Evolutionary conservation across 2,329 filamentous ascomycete species (phyloP), one percentile per base, ranked within the genome.

Genomic region (Alternaria triticina): DNA sequence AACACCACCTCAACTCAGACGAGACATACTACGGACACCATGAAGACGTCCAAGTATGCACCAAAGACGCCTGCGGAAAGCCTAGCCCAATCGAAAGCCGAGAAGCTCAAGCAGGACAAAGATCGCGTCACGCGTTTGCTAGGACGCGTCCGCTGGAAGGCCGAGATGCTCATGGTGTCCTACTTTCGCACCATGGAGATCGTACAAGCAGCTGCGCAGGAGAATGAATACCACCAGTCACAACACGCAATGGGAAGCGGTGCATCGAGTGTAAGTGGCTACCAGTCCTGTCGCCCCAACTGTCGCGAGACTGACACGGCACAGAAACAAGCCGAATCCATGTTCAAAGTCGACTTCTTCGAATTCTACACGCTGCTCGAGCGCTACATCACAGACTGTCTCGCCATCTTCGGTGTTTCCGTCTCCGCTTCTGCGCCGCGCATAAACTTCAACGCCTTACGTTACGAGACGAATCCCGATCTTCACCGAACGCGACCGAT

Each of bases 291-390:
- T 7, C 6, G 30, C 11, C 22, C 30, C 27, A 25, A 1, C 23
- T 17, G 13, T 47, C 23, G 11, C 27, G 13, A 33, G 6, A 61
- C 60, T 72, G 58, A 69, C 59, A n/a, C 22, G 6, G 33, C 44
- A 30, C 60, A 75, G 74, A 70, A 70, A 33, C 71, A 76, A 63
- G 76, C 75, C n/a, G 76, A 79, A 50, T 71, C 76, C 15, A 92
- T 92, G 84, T 93, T 93, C 82, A 92, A 93, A 76, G 84, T 93
- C 8, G 91, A 93, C 73, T 93, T 93, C 66, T 89, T 91, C 78
- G 91, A 93, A 73, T 93, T 90, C 77, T 93, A 93, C 80, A 87
- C 88, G 55, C 84, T 91, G 36, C 85, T 93, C 7, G 91, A 93
- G 79, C 87, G 91, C 28, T 90, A 89, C 0, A 82, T 93, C 8